These are phyloP conservation scores for Murraya paniculata DNA, from an alignment of 345 rosid species.

Conservation along the genomic window DNA sequence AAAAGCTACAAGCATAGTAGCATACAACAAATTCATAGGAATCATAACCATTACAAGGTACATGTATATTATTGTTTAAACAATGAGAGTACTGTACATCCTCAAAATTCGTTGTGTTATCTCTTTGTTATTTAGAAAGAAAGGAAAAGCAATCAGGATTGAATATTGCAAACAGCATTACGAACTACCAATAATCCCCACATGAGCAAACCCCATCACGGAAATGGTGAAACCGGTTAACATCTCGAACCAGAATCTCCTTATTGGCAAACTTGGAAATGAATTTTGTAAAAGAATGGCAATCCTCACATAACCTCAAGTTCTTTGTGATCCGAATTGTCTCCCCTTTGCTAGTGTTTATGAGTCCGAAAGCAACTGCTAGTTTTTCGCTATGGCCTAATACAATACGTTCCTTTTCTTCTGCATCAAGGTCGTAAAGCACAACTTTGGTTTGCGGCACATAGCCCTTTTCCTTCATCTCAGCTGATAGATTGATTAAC, in stretches of 20 bases:
- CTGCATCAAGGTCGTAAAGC: conserved; percentile 68
- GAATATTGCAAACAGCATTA: neutral
- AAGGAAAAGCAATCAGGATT: neutral
- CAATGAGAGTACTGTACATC: neutral
- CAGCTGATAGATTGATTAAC: conserved; percentile 53
- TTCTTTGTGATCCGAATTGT: conserved; percentile 80
- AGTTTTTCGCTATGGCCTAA: conserved; percentile 87
- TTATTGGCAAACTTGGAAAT: conserved; percentile 67
- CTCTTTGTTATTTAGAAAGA: neutral
- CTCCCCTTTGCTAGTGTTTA: conserved; percentile 60
- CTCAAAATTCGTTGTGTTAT: neutral
- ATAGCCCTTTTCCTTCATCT: conserved; percentile 87
- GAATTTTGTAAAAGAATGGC: conserved; percentile 76
- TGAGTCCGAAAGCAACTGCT: conserved; percentile 83
- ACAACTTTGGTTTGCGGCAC: conserved; percentile 76
- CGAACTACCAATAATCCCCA: conserved; percentile 75
- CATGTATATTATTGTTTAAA: neutral
- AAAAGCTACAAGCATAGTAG: neutral
- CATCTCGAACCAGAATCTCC: conserved; percentile 82
- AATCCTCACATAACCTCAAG: conserved; percentile 84
- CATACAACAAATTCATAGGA: neutral
- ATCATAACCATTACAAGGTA: neutral
- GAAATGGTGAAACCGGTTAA: conserved; percentile 84
- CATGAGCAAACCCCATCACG: conserved; percentile 78
- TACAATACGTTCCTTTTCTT: conserved; percentile 76